A percentile compares a stretch with the other conserved stretches of the same genome.
Evolutionary conservation across 192 early-diverging fungal species (phyloP).

Genomic region (Backusella westeae): DNA sequence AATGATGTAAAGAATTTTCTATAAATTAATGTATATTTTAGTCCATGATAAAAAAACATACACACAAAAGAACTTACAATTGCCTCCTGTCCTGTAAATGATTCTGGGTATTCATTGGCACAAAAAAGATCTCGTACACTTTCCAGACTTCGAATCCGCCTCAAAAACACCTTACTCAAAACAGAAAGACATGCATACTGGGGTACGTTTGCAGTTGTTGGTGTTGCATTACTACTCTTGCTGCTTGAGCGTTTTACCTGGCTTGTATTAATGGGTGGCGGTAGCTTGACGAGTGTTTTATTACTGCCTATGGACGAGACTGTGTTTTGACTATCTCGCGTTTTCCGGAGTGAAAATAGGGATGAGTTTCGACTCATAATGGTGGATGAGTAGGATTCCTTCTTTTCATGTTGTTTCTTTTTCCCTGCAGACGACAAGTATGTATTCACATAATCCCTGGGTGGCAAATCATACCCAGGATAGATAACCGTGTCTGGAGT

Average conservation of each 20-base stretch:
- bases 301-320: background rate
- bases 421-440: background rate
- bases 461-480: background rate
- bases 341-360: background rate
- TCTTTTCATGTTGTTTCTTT: background rate
- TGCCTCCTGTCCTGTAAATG: constrained; percentile 26
- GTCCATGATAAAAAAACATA: background rate
- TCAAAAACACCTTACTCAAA: constrained; percentile 14
- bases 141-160: constrained; percentile 18
- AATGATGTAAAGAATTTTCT: constrained; percentile 2
- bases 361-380: background rate
- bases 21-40: background rate
- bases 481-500: background rate
- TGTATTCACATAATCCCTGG: background rate
- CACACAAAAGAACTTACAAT: background rate
- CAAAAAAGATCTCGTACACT: constrained; percentile 35
- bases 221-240: background rate
- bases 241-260: background rate
- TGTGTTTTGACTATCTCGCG: background rate
- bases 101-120: constrained; percentile 34
- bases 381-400: background rate
- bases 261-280: background rate
- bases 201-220: background rate
- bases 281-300: background rate
- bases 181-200: constrained; percentile 20